Base-by-base conservation (phyloP, 2,329 filamentous ascomycete species). In the Colletotrichum abscissum region DNA sequence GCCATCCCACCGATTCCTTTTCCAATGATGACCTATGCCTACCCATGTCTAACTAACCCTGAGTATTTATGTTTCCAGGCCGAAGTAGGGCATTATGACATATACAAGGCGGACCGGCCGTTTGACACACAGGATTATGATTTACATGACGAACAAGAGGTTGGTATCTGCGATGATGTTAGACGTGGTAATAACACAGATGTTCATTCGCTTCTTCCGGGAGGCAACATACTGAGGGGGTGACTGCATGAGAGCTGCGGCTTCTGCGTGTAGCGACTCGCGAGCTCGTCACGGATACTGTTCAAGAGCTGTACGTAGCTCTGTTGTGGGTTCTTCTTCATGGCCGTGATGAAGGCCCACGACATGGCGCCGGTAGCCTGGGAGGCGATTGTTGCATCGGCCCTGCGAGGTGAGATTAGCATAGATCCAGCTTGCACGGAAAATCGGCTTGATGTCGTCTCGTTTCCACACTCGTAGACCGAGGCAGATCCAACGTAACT, bases 361-460 rank as follows among this genome's bases (percentile, higher is more conserved):
- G 95, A 98, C 97, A 99, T 98, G 80, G 97, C 97, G 65, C 97
- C 97, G 0, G 97, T 98, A 33, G 97, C 96, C 84, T 98, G 90
- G 64, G 95, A 93, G 46, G 89, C 91, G 78, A 98, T 98, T 24
- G 92, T 94, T n/a, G 96, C 95, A 82, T 99, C 97, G 83, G 95
- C 94, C 76, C 95, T 98, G 78, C 73, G 62, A 26, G 71, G n/a
- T 49, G 33, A 60, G 12, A 24, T 73, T 33, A 72, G 69, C n/a
- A 28, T 38, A 52, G 26, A 16, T 11, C 12, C 16, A 57, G 22
- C 9, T 24, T n/a, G 38, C 38, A 22, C 7, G 11, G 0, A 30
- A 22, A 33, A 6, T 33, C 26, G 28, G 16, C 9, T 65, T 5
- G 14, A 19, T 16, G 0, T 24, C 8, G 9, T 28, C 52, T 28